Conservation (phyloP, 2,329 filamentous ascomycete genomes). For the Westerdykella sp. region DNA sequence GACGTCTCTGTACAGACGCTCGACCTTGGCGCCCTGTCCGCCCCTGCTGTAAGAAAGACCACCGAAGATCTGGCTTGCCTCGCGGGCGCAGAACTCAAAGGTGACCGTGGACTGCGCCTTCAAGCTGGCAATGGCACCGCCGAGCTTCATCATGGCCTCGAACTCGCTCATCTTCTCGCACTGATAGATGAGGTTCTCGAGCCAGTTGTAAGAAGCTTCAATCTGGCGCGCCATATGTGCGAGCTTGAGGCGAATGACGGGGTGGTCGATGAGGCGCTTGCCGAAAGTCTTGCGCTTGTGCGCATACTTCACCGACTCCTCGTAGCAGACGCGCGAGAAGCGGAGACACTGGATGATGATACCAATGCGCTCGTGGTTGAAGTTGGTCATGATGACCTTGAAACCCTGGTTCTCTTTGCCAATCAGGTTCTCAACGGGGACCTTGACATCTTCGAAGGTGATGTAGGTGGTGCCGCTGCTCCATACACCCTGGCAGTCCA, state of each 20-base stretch:
- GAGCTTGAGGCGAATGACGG: slow-evolving; percentile 94
- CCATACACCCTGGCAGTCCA: slow-evolving; percentile 99
- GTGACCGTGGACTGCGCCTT: slow-evolving; percentile 93
- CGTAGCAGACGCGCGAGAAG: slow-evolving; percentile 94
- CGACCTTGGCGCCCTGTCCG: slow-evolving; percentile 91
- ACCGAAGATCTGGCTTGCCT: slow-evolving; percentile 96
- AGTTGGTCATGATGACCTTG: slow-evolving; percentile 99
- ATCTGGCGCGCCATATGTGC: slow-evolving; percentile 98
- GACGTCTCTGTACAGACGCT: slow-evolving; percentile 90
- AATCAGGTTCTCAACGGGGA: slow-evolving; percentile 96
- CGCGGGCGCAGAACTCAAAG: slow-evolving; percentile 95
- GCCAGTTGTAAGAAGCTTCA: slow-evolving; percentile 93
- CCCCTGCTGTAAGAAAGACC: slow-evolving; percentile 87
- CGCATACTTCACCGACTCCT: slow-evolving; percentile 93
- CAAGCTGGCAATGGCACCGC: slow-evolving; percentile 84
- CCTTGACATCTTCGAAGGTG: slow-evolving; percentile 98
- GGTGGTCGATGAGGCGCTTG: slow-evolving; percentile 93
- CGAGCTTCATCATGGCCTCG: slow-evolving; percentile 92
- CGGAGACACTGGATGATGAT: slow-evolving; percentile 97
- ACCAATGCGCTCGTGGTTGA: slow-evolving; percentile 98
- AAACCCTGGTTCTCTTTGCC: slow-evolving; percentile 98
- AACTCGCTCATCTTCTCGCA: slow-evolving; percentile 85
- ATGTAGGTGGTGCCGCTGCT: slow-evolving; percentile 93
- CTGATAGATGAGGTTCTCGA: slow-evolving; percentile 92
- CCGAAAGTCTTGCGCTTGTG: slow-evolving; percentile 96